Conservation (phyloP, 2,329 filamentous ascomycete genomes). For the Sporothrix humicola region DNA sequence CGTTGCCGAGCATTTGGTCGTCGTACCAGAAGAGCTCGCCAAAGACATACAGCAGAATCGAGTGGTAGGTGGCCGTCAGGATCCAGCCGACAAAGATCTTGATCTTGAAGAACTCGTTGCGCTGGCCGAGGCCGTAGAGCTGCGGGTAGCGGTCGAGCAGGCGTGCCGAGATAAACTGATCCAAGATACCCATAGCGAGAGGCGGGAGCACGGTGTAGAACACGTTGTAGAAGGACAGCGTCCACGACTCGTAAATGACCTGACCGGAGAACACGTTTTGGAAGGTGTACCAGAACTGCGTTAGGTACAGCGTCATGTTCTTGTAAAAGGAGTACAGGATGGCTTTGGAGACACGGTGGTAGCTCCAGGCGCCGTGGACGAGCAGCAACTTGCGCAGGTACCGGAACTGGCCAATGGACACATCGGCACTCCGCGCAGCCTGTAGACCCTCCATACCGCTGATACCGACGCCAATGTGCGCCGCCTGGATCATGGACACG, state of each 20-base stretch:
- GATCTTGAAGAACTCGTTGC: slow-evolving; percentile 90
- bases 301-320: slow-evolving; percentile 98
- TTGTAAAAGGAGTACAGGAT: slow-evolving; percentile 99
- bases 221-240: slow-evolving; percentile 98
- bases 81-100: slow-evolving; percentile 95
- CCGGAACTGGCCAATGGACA: slow-evolving; percentile 94
- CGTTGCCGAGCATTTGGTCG: slow-evolving; percentile 79
- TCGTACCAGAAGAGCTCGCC: slow-evolving; percentile 79
- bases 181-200: slow-evolving; percentile 92
- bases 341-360: slow-evolving; percentile 94
- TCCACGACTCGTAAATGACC: slow-evolving; percentile 99
- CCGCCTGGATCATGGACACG: slow-evolving; percentile 99
- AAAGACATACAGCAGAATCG: slow-evolving; percentile 87
- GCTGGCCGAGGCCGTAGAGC: slow-evolving; percentile 90
- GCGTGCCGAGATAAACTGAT: slow-evolving; percentile 95
- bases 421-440: slow-evolving; percentile 92
- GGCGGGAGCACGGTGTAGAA: slow-evolving; percentile 95
- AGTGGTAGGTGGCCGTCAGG: slow-evolving; percentile 93
- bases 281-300: slow-evolving; percentile 99
- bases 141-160: slow-evolving; percentile 95
- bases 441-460: slow-evolving; percentile 96
- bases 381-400: slow-evolving; percentile 92
- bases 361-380: slow-evolving; percentile 96
- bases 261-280: slow-evolving; percentile 98
- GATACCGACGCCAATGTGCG: slow-evolving; percentile 96